Base-by-base conservation (phyloP, 495 filamentous ascomycete species). In the Penicillium angulare region DNA sequence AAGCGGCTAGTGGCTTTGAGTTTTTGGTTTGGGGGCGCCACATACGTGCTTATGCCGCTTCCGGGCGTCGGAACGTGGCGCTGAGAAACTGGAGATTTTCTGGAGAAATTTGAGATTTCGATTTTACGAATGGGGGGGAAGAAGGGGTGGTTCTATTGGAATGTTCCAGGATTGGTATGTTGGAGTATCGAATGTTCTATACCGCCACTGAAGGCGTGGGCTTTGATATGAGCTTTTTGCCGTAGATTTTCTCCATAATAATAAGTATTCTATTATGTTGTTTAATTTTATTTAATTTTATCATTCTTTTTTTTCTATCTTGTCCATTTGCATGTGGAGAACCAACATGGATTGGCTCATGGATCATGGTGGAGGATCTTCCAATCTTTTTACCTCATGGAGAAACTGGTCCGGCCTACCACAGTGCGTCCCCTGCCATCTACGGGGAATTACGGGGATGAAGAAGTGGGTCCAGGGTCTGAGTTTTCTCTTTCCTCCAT, bases 401-500 rank as follows among this genome's bases (percentile, higher is more conserved):
- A 31, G 27, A 12, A 31, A 31, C 27, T 31, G 8, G 27, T 31
- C 27, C 27, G 27, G 13, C 27, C 27, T 31, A 17, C 8, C 38
- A n/a, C 46, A 50, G 12, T 7, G 7, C 38, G 7, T 33, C 27
- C 35, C 38, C 50, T 17, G 40, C 50, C 55, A 46, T 36, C 47
- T 47, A 58, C 55, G 50, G 54, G 54, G 54, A 47, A 57, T 49
- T 49, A 57, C 54, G 54, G 54, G 54, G 54, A 46, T n/a, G 27
- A 21, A 6, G 15, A 4, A 8, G 56, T 59, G 56, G 56, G 22
- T 32, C 31, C 32, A 45, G 49, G 45, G 40, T 40, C 55, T 53
- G 45, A 49, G 31, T 53, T 45, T 48, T 53, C n/a, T n/a, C n/a
- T 32, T 40, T 26, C 36, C 10, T 32, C 7, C 3, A 22, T 43